Base-by-base conservation (phyloP, 352 stramenopile genomes). In the Globisporangium orthogonon region DNA sequence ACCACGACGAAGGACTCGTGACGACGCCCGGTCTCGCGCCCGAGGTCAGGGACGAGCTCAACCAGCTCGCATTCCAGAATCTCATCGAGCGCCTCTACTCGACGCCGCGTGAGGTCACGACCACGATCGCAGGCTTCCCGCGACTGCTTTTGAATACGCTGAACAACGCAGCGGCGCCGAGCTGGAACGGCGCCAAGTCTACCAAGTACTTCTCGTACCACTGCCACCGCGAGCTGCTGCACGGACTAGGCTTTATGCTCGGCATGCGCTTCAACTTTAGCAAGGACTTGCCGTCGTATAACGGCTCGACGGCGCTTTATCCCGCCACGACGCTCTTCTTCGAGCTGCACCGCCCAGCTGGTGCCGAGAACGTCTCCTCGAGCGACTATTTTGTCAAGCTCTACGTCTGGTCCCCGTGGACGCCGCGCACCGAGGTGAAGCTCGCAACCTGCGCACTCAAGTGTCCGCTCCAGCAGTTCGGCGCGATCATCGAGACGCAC, bases 121-220 rank as follows among this genome's bases (percentile, higher is more conserved):
- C 83, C 30, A 58, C 71, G 2, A 83, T 89, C 43, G 82, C 74
- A 33, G 82, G 82, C 9, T 92, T 92, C 57, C 75, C 78, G 3
- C 61, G 77, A 40, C 59, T 92, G 33, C 54, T 92, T n/a, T 58
- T 89, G 44, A 66, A 65, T 10, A 89, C 86, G 37, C 71, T 89
- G 47, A 81, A 74, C 33, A 62, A 76, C 52, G 76, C 65, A 6
- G 73, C 76, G 1, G 58, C 62, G 0, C 60, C 66, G 1, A 66
- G 52, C 44, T 69, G 65, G 30, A 66, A 71, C 37, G 59, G 62
- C 0, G 56, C 70, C 14, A 56, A 63, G 18, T 60, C 66, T 7
- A 79, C 70, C 55, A 91, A 88, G 63, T 92, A 89, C 66, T 74
- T 79, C 43, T 90, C 79, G 31, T 92, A 86, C 58, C 83, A 93